Evolutionary conservation across 2,329 filamentous ascomycete genomes (phyloP).

Genomic region (Sporothrix brasiliensis): DNA sequence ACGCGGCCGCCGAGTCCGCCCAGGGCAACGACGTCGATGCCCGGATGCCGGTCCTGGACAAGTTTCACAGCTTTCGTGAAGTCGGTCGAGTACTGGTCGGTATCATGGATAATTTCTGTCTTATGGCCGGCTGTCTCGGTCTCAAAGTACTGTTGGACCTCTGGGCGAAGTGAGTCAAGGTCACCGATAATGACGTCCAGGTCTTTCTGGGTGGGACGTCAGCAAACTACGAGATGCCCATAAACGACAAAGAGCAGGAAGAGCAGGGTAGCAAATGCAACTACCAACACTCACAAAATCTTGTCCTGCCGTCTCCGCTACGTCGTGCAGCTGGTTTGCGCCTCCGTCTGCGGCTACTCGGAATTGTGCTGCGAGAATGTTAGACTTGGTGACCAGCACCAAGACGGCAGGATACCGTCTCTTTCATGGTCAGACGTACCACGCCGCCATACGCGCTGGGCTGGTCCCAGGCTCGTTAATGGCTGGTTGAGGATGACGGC

Average conservation of each 20-base stretch:
- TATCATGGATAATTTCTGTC: slow-evolving; percentile 67
- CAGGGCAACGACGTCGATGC: slow-evolving; percentile 71
- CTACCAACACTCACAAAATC: slow-evolving; percentile 45
- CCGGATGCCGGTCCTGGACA: slow-evolving; percentile 47
- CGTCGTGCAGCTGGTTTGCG: slow-evolving; percentile 70
- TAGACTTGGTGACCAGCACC: neutral
- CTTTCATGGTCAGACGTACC: slow-evolving; percentile 42
- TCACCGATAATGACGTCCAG: slow-evolving; percentile 83
- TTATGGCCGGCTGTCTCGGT: slow-evolving; percentile 46
- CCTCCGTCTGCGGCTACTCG: slow-evolving; percentile 86
- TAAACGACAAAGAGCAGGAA: neutral
- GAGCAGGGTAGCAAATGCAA: neutral
- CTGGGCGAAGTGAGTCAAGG: slow-evolving; percentile 75
- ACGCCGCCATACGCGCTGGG: slow-evolving; percentile 55
- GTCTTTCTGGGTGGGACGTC: slow-evolving; percentile 38
- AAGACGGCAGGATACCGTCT: neutral
- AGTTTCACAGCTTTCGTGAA: slow-evolving; percentile 79
- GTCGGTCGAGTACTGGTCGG: slow-evolving; percentile 88
- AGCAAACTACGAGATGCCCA: neutral
- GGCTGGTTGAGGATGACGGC: slow-evolving; percentile 59
- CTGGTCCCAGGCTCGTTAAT: slow-evolving; percentile 49
- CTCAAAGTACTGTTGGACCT: slow-evolving; percentile 67
- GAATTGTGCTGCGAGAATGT: slow-evolving; percentile 28
- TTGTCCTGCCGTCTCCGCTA: slow-evolving; percentile 37
- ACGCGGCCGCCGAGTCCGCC: slow-evolving; percentile 88